Conservation (phyloP, 2,329 filamentous ascomycete genomes). For the Thermothelomyces thermophilus region DNA sequence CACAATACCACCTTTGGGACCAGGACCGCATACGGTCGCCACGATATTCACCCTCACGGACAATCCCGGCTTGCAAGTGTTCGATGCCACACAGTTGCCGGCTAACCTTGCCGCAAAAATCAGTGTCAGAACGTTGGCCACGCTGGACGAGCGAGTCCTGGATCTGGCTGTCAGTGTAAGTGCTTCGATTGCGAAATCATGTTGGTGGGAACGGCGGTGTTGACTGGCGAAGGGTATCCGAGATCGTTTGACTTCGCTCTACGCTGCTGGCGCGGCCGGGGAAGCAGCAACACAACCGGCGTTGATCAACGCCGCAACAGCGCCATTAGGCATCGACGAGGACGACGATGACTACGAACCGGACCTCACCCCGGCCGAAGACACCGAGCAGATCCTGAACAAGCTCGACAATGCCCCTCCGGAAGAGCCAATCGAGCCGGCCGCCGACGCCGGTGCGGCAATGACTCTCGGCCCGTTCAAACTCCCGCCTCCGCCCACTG, state of each 20-base stretch:
- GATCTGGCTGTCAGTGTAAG: conserved; percentile 66
- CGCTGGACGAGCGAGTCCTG: conserved; percentile 62
- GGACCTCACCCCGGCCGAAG: conserved; percentile 70
- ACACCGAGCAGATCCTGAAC: conserved; percentile 70
- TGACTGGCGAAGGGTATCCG: conserved; percentile 41
- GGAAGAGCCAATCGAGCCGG: conserved; percentile 40
- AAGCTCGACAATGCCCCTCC: conserved; percentile 66
- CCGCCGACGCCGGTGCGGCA: conserved; percentile 42
- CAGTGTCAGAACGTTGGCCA: conserved; percentile 68
- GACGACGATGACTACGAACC: conserved; percentile 92
- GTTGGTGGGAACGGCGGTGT: background rate
- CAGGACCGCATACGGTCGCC: conserved; percentile 70
- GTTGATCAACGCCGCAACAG: conserved; percentile 50
- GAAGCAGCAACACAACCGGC: conserved; percentile 34
- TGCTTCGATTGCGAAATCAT: background rate
- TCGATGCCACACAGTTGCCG: conserved; percentile 77
- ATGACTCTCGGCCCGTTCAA: conserved; percentile 67
- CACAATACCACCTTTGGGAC: conserved; percentile 62
- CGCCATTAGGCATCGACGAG: conserved; percentile 58
- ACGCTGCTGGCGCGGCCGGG: conserved; percentile 29
- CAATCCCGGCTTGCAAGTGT: conserved; percentile 66
- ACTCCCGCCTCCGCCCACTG: conserved; percentile 66
- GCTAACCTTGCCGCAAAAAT: conserved; percentile 71
- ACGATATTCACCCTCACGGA: conserved; percentile 82
- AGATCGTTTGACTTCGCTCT: conserved; percentile 41